Base-by-base conservation (phyloP, 2,329 filamentous ascomycete genomes). In the Sclerotinia sclerotiorum region DNA sequence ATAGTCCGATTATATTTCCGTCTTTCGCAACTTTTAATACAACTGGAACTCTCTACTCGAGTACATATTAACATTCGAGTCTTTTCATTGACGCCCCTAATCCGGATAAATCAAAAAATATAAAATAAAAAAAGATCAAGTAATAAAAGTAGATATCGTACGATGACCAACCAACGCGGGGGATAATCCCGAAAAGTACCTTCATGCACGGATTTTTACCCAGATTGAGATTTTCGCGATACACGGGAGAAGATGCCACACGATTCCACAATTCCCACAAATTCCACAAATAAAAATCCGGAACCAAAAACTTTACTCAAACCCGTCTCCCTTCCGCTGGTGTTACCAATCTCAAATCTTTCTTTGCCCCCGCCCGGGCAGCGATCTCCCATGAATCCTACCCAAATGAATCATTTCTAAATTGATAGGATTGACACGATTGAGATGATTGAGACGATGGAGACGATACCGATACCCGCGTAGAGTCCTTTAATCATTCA, bases 251-350 rank as follows among this genome's bases (percentile, higher is more conserved):
- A 7, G 57, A 48, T 35, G 48, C 52, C 52, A 65, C 39, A 65
- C 51, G 57, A 65, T 29, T 48, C 63, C 42, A 65, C 6, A 17
- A 65, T 13, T 42, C 32, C 32, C 32, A 35, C 35, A 35, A 65
- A 65, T 29, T 58, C 63, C 42, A 65, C 6, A 19, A 55, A 8
- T 42, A 46, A 32, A 44, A 44, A 55, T 65, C 21, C 63, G 63
- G 63, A 65, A 58, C 49, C 54, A 11, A 57, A 10, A 56, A n/a
- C 27, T 65, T 48, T 51, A 56, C 63, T 65, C 63, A 52, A 57
- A 65, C 52, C 52, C 52, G 27, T 57, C 52, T 65, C 63, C 52
- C 60, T 62, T 62, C 60, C 46, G 29, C 60, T 62, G 60, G 60
- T 32, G 60, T 62, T 15, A 62, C 60, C 46, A 62, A 62, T 62